Base-by-base conservation (phyloP, 164 flowering plant genomes). In the Vitis labrusca region DNA sequence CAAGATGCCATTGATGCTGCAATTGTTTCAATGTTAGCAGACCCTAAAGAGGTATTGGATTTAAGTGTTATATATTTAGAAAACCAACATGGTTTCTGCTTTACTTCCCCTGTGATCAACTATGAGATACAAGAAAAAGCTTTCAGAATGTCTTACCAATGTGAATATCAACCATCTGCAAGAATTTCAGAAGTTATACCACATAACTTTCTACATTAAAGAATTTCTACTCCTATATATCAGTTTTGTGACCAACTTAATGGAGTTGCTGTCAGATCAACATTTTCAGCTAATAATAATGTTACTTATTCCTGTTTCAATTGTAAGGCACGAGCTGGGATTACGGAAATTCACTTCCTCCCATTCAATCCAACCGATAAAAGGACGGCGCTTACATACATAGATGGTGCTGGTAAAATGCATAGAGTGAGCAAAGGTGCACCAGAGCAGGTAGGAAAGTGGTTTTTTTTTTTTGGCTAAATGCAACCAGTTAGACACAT, bases 1-100 rank as follows among this genome's bases (percentile, higher is more conserved):
- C 92, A 88, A 78, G 90, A 86, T 73, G 90, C 92, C 32, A 86
- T 88, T 59, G 92, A 88, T 77, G 50, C 80, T 64, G 89, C 90
- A 50, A 86, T 86, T 66, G 87, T 88, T 50, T 59, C 79, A n/a
- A 86, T 88, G 90, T 44, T 86, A 63, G 73, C 80, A 51, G 90
- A 85, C 60, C 90, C 92, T 11, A 85, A 85, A 72, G 87, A 88
- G 92, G 92, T 88, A 80, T 14, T 63, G 9, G 0, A 27, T 60
- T 37, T 54, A 51, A 57, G 50, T 37, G 10, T 10, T 63, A 23
- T 1, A 23, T 23, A 23, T n/a, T 52, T 27, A 10, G 15, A 13
- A 56, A 56, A 16, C 19, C 19, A n/a, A 16, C 7, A 57, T 5
- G 0, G 48, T 2, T 9, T 6, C 10, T 47, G 49, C 8, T 61